These are phyloP conservation scores for Coleophoma cylindrospora DNA, from an alignment of 2,329 filamentous ascomycete species.

Conservation along the genomic window DNA sequence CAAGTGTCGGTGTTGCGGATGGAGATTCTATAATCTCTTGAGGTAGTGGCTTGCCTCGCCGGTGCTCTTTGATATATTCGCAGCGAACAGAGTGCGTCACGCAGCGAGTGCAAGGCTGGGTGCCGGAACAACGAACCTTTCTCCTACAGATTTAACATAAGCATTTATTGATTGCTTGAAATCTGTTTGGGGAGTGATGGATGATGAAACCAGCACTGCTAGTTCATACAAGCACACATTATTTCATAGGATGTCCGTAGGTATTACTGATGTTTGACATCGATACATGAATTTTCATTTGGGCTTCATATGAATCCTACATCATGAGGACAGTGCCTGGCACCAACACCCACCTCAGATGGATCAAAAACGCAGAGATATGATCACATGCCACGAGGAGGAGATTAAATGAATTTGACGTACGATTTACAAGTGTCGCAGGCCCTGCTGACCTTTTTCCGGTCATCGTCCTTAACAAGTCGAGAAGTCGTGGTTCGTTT, in stretches of 20 bases:
- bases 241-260: too few relatives aligned
- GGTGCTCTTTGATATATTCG: slow-evolving; percentile 6
- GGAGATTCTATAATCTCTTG: background rate
- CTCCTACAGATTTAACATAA: slow-evolving; percentile 1
- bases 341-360: too few relatives aligned
- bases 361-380: too few relatives aligned
- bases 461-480: slow-evolving; percentile 2
- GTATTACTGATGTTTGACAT: too few relatives aligned
- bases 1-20: background rate
- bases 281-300: too few relatives aligned
- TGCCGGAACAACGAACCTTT: slow-evolving; percentile 8
- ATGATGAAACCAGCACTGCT: too few relatives aligned
- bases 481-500: background rate
- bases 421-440: slow-evolving; percentile 12
- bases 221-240: too few relatives aligned
- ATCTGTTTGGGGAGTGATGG: too few relatives aligned
- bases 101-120: slow-evolving; percentile 6
- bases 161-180: background rate
- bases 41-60: slow-evolving; percentile 4
- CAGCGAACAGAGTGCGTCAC: slow-evolving; percentile 1
- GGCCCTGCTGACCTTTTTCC: slow-evolving; percentile 10
- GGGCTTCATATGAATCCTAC: too few relatives aligned
- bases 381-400: too few relatives aligned
- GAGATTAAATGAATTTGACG: background rate
- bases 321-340: too few relatives aligned